A percentile compares a stretch with the other conserved stretches of the same genome.
phyloP scores from a whole-genome alignment of 2,329 filamentous ascomycete genomes.

The Ilyonectria destructans region DNA sequence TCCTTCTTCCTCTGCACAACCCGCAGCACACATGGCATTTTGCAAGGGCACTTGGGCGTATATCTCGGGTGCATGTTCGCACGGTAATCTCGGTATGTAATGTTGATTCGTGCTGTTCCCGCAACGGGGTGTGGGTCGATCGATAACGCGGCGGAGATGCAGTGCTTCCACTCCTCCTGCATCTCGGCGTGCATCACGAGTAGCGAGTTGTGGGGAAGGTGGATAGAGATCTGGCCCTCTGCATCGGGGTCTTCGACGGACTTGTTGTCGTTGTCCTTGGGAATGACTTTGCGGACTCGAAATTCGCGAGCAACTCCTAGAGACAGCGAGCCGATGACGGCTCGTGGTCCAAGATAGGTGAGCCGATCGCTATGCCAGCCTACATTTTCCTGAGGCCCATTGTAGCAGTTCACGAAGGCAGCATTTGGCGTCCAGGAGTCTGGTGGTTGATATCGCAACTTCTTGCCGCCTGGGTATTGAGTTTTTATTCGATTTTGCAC shows the following conservation, averaged over 20 bases:
- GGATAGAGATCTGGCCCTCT: slow-evolving; percentile 91
- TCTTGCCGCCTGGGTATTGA: slow-evolving; percentile 78
- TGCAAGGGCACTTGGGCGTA: slow-evolving; percentile 86
- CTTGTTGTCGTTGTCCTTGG: slow-evolving; percentile 66
- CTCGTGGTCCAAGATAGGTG: slow-evolving; percentile 91
- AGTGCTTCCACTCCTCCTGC: slow-evolving; percentile 98
- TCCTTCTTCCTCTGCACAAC: slow-evolving; percentile 86
- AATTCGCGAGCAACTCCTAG: slow-evolving; percentile 96
- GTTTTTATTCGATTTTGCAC: slow-evolving; percentile 80
- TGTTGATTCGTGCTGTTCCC: slow-evolving; percentile 87
- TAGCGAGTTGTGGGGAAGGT: slow-evolving; percentile 94
- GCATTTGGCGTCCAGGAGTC: slow-evolving; percentile 87
- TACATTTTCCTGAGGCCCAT: slow-evolving; percentile 84
- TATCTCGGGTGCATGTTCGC: slow-evolving; percentile 81
- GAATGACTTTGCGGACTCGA: slow-evolving; percentile 83
- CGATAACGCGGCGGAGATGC: slow-evolving; percentile 80
- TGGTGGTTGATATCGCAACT: slow-evolving; percentile 84
- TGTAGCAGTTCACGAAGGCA: slow-evolving; percentile 95
- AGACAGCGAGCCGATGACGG: slow-evolving; percentile 91
- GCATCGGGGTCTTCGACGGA: slow-evolving; percentile 69
- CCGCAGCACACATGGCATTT: slow-evolving; percentile 77
- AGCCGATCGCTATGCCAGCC: slow-evolving; percentile 95
- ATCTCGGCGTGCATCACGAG: slow-evolving; percentile 98
- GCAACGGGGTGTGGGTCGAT: slow-evolving; percentile 90
- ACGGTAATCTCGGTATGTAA: slow-evolving; percentile 94